These are phyloP conservation scores for Ustilago curta DNA, from an alignment of 1,284 basidiomycete genomes.

Conservation along the genomic window DNA sequence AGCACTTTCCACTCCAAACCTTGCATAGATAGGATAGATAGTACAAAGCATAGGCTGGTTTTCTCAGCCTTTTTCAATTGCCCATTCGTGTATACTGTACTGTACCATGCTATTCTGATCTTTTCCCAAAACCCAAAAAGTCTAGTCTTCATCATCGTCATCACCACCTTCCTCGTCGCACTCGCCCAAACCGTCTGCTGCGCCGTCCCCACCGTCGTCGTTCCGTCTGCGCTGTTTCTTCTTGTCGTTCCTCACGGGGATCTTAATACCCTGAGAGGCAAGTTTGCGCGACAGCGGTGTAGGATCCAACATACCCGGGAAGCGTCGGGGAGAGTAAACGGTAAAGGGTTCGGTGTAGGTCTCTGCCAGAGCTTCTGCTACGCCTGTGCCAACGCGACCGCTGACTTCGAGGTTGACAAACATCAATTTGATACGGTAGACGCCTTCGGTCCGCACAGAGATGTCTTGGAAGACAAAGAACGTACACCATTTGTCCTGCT, in stretches of 20 bases:
- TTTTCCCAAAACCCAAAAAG: neutral
- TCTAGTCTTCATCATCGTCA: conserved; percentile 47
- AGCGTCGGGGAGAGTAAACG: conserved; percentile 61
- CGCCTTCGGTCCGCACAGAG: conserved; percentile 60
- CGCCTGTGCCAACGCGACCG: conserved; percentile 56
- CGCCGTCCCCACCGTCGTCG: conserved; percentile 25
- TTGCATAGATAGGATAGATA: conserved; percentile 4
- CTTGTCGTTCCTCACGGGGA: conserved; percentile 60
- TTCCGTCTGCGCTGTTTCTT: conserved; percentile 55
- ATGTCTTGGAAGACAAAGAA: conserved; percentile 67
- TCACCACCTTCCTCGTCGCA: conserved; percentile 42
- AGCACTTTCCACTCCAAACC: neutral
- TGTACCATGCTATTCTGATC: neutral
- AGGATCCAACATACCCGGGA: conserved; percentile 64
- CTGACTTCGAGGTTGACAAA: conserved; percentile 59
- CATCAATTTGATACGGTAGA: conserved; percentile 62
- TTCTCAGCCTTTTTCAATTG: neutral
- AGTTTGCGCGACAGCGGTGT: conserved; percentile 61
- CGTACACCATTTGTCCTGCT: conserved; percentile 59
- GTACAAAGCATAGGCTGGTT: conserved; percentile 3
- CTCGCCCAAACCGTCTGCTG: conserved; percentile 27
- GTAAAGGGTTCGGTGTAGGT: conserved; percentile 62
- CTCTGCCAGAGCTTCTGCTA: conserved; percentile 60
- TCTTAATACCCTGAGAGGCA: conserved; percentile 64
- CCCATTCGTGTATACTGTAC: conserved; percentile 3